Conservation (phyloP, 2,329 filamentous ascomycete species). For the Exophiala mesophila region DNA sequence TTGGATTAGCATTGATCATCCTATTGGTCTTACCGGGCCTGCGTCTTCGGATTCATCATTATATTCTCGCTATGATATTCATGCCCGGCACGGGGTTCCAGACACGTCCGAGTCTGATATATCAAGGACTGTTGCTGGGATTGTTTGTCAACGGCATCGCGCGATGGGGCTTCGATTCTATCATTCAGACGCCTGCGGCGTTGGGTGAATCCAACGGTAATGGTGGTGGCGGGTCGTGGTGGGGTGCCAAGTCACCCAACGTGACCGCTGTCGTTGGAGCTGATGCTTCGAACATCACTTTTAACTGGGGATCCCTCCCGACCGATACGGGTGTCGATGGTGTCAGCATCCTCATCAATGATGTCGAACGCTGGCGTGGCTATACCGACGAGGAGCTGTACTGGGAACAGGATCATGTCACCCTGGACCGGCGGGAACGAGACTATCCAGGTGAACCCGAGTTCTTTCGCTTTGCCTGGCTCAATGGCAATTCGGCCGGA, state of each 20-base stretch:
- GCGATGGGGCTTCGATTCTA: slow-evolving; percentile 85
- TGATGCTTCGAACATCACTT: slow-evolving; percentile 39
- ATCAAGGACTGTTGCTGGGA: slow-evolving; percentile 83
- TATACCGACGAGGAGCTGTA: slow-evolving; percentile 48
- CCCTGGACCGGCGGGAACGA: slow-evolving; percentile 13
- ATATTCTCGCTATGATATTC: slow-evolving; percentile 80
- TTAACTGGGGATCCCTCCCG: slow-evolving; percentile 38
- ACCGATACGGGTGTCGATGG: slow-evolving; percentile 45
- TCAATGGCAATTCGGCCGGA: slow-evolving; percentile 29
- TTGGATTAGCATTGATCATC: slow-evolving; percentile 63
- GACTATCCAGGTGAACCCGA: slow-evolving; percentile 30
- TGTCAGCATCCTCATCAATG: slow-evolving; percentile 57
- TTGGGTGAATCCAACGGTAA: slow-evolving; percentile 52
- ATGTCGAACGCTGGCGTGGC: slow-evolving; percentile 57
- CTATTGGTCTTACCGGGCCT: slow-evolving; percentile 69
- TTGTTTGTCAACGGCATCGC: slow-evolving; percentile 92
- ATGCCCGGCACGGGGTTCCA: slow-evolving; percentile 86
- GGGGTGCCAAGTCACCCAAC: slow-evolving; percentile 45
- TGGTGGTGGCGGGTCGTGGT: slow-evolving; percentile 39
- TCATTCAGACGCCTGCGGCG: slow-evolving; percentile 74
- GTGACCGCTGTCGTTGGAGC: slow-evolving; percentile 41
- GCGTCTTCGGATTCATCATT: slow-evolving; percentile 87
- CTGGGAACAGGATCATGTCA: slow-evolving; percentile 32
- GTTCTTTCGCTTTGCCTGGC: slow-evolving; percentile 46
- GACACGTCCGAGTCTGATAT: slow-evolving; percentile 75